Conservation (phyloP, 2,329 filamentous ascomycete species). For the Cladophialophora chaetospira region DNA sequence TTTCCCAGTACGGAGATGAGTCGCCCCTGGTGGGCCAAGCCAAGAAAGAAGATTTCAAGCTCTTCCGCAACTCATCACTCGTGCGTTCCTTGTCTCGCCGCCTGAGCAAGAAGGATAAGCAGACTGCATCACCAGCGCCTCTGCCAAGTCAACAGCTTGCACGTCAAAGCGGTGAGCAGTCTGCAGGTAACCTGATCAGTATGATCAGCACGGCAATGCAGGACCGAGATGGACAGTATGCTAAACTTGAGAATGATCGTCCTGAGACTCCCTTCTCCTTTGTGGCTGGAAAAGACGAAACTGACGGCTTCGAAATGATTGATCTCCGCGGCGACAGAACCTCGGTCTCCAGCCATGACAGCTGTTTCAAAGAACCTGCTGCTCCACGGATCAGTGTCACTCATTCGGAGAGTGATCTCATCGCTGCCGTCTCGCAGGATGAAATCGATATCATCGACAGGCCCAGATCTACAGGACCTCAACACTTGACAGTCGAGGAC, state of each 20-base stretch:
- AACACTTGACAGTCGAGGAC: constrained; percentile 20
- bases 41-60: constrained; percentile 15
- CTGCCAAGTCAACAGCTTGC: constrained; percentile 32
- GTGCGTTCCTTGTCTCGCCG: constrained; percentile 30
- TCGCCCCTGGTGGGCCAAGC: constrained; percentile 24
- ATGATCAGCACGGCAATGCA: constrained; percentile 31
- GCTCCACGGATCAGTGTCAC: constrained; percentile 11
- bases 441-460: constrained; percentile 24
- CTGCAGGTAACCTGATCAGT: constrained; percentile 27
- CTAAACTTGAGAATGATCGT: constrained; percentile 60
- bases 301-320: constrained; percentile 32
- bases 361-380: constrained; percentile 14
- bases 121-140: constrained; percentile 10
- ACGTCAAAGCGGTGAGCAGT: constrained; percentile 25
- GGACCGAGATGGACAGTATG: constrained; percentile 24
- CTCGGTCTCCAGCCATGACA: constrained; percentile 17
- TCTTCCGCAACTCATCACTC: constrained; percentile 30
- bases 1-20: constrained; percentile 25
- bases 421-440: constrained; percentile 16
- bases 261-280: constrained; percentile 71
- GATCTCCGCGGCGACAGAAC: constrained; percentile 17
- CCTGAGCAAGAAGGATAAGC: constrained; percentile 29
- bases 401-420: constrained; percentile 8
- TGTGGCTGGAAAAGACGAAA: constrained; percentile 54
- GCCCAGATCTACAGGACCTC: constrained; percentile 15